These are phyloP conservation scores for Acacia concinna DNA, from an alignment of 331 rosid species.

Conservation along the genomic window DNA sequence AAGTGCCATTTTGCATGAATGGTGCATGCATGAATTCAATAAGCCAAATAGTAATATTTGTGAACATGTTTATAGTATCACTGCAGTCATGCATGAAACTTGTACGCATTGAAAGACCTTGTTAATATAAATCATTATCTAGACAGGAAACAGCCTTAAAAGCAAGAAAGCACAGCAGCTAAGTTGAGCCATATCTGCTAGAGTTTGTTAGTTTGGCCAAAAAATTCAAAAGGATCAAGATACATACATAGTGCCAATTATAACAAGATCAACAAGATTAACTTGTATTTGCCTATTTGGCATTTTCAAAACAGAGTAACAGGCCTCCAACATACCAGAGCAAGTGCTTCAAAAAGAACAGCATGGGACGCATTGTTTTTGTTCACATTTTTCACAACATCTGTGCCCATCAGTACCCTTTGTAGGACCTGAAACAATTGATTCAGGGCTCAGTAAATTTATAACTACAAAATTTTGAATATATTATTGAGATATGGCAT, in stretches of 20 bases:
- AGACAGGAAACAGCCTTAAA: conserved; percentile 3
- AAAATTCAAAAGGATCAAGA: conserved; percentile 1
- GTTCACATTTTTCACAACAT: conserved; percentile 98
- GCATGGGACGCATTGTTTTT: conserved; percentile 99
- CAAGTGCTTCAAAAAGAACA: conserved; percentile 99
- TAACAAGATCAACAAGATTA: not conserved
- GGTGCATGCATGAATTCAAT: not conserved
- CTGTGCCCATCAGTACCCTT: conserved; percentile 98
- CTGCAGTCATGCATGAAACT: conserved; percentile 8
- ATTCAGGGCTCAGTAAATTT: conserved; percentile 34
- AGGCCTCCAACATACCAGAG: conserved; percentile 67
- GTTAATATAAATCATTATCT: not conserved
- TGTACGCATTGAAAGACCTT: not conserved
- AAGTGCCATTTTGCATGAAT: conserved; percentile 13
- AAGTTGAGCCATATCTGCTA: not conserved
- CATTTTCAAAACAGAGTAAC: not conserved
- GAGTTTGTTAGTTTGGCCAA: conserved; percentile 10
- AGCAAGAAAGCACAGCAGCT: not conserved
- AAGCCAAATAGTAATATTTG: not conserved
- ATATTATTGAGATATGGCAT: conserved; percentile 30
- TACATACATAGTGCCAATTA: not conserved
- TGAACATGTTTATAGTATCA: not conserved
- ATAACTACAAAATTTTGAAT: not conserved
- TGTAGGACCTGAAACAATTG: conserved; percentile 84
- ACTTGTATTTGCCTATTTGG: conserved; percentile 4